Evolutionary conservation across 305 asterid species (phyloP).

Genomic region (Fraxinus baroniana): DNA sequence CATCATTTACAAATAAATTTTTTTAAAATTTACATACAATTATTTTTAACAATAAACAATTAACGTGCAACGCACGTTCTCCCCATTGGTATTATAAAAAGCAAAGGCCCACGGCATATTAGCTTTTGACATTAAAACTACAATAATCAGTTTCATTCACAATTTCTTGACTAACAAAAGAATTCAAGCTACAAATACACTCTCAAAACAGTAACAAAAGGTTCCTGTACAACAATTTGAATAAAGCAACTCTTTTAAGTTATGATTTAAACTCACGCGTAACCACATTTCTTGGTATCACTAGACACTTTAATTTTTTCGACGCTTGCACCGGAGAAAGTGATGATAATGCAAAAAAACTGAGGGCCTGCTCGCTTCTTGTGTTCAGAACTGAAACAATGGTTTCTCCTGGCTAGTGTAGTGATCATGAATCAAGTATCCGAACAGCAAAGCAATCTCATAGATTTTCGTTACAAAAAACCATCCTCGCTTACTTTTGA

Average conservation of each 20-base stretch:
- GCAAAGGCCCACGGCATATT: background rate
- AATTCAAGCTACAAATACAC: conserved; percentile 22
- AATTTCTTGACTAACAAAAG: conserved; percentile 12
- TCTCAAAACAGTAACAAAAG: conserved; percentile 19
- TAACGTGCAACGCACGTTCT: too few relatives aligned
- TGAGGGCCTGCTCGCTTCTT: background rate
- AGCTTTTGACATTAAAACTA: background rate
- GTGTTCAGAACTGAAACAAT: background rate
- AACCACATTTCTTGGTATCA: conserved; percentile 18
- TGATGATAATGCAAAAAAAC: background rate
- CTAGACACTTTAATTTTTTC: too few relatives aligned
- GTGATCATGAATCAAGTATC: background rate
- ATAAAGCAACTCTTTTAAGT: conserved; percentile 6
- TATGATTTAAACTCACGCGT: conserved; percentile 29
- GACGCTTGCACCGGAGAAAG: too few relatives aligned
- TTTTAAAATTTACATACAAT: too few relatives aligned
- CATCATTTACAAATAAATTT: too few relatives aligned
- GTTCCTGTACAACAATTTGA: conserved; percentile 40
- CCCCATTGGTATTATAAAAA: too few relatives aligned
- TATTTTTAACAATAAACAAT: too few relatives aligned
- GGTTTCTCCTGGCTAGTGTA: background rate
- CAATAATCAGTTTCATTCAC: background rate
- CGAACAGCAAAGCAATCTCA: background rate
- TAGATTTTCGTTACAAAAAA: background rate
- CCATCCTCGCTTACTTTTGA: background rate